Conservation (phyloP, 2,329 filamentous ascomycete genomes). For the Verticillium nonalfalfae region DNA sequence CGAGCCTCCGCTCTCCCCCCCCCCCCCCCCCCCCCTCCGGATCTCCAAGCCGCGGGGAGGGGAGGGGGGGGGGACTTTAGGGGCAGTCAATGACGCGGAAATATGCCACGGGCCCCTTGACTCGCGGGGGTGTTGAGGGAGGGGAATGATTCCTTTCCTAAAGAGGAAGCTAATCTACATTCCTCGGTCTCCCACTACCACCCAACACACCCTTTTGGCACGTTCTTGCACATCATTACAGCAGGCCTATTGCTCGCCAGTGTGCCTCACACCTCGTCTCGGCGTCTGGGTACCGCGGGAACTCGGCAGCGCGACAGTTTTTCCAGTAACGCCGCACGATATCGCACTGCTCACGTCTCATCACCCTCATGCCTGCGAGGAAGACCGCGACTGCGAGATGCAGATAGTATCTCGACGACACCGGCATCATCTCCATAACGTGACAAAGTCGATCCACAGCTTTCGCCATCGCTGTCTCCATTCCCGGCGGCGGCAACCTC, state of each 20-base stretch:
- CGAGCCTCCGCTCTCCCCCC: not conserved
- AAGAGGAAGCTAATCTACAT: not conserved
- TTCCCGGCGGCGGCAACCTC: not conserved
- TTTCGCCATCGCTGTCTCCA: constrained; percentile 15
- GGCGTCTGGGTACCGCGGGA: constrained; percentile 25
- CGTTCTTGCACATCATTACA: not conserved
- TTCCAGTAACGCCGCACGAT: constrained; percentile 28
- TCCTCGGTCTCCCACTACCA: not conserved
- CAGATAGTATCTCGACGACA: constrained; percentile 28
- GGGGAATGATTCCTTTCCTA: constrained; percentile 13
- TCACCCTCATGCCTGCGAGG: constrained; percentile 28
- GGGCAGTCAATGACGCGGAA: not conserved
- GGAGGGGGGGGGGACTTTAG: too few relatives aligned
- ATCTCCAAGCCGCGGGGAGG: too few relatives aligned
- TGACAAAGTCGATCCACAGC: constrained; percentile 27
- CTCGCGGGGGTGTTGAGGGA: not conserved
- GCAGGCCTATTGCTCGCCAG: constrained; percentile 22
- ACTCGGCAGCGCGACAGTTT: constrained; percentile 26
- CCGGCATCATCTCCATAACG: constrained; percentile 20
- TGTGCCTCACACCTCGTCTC: constrained; percentile 22
- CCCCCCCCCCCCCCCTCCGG: too few relatives aligned
- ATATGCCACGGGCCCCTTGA: not conserved
- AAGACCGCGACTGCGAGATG: constrained; percentile 30
- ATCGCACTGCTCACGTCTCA: constrained; percentile 22
- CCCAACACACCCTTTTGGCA: constrained; percentile 11